Percentiles rank a stretch among this genome's conserved stretches.
phyloP scores from a whole-genome alignment of 495 filamentous ascomycete genomes.

The Haplographium delicatum region DNA sequence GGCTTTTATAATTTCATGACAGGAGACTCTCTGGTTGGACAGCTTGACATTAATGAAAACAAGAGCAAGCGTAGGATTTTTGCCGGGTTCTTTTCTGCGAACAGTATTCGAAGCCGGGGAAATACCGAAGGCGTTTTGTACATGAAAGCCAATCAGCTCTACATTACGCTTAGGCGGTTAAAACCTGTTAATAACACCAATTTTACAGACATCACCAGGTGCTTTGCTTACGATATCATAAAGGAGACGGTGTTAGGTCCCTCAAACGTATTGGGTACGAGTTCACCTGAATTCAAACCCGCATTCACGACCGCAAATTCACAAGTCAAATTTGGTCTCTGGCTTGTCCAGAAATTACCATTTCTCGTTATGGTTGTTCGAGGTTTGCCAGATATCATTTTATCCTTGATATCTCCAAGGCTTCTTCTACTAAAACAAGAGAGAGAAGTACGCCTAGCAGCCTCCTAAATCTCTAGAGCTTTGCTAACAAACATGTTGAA shows the following conservation, averaged over 20 bases:
- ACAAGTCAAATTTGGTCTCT: not conserved
- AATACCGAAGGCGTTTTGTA: not conserved
- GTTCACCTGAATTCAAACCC: not conserved
- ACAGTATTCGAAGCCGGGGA: not conserved
- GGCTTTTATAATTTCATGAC: not conserved
- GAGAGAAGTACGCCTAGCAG: too few species aligned
- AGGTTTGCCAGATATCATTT: too few species aligned
- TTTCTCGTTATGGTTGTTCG: too few species aligned
- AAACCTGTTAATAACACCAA: too few species aligned
- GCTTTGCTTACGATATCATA: not conserved
- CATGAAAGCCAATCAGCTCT: not conserved
- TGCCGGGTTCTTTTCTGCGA: not conserved
- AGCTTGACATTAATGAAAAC: not conserved
- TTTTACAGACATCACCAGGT: not conserved
- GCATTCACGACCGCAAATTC: not conserved
- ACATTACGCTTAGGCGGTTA: not conserved
- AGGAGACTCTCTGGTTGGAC: not conserved
- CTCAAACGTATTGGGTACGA: not conserved
- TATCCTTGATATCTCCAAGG: too few species aligned
- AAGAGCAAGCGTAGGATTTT: not conserved
- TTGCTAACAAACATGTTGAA: too few species aligned
- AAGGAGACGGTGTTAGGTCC: not conserved
- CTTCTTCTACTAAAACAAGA: too few species aligned
- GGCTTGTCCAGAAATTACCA: too few species aligned
- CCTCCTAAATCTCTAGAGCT: too few species aligned